A percentile compares a stretch with the other conserved stretches of the same genome.
Conservation (phyloP, 2,329 filamentous ascomycete genomes). For the Ciborinia camelliae region DNA sequence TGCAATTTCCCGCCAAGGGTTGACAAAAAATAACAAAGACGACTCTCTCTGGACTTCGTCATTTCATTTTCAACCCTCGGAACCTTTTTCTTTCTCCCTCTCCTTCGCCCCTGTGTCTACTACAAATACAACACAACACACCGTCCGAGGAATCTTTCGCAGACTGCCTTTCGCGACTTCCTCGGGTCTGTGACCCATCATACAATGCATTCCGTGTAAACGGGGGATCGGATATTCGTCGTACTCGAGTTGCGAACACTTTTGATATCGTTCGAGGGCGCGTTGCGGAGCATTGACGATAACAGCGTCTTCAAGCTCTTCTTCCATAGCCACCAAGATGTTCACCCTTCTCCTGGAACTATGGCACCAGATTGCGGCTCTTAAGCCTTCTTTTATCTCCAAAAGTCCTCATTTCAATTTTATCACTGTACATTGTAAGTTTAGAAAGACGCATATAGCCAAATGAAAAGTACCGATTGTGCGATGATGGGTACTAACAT, state of each 20-base stretch:
- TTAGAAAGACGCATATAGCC: background rate
- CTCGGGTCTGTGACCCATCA: background rate
- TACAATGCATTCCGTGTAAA: conserved; percentile 15
- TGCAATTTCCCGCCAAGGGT: background rate
- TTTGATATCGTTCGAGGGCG: background rate
- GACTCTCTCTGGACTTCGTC: conserved; percentile 2
- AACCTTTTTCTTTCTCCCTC: conserved; percentile 11
- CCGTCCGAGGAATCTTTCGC: conserved; percentile 11
- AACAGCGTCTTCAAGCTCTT: background rate
- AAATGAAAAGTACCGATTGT: background rate
- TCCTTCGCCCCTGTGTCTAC: conserved; percentile 19
- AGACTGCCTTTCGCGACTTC: conserved; percentile 16
- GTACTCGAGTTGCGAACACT: background rate
- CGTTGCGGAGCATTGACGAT: background rate
- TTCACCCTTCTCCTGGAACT: conserved; percentile 28
- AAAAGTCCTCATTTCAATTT: conserved; percentile 73
- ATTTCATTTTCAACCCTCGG: conserved; percentile 1
- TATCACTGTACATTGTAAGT: conserved; percentile 74
- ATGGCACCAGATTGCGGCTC: conserved; percentile 45
- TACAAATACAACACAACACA: background rate
- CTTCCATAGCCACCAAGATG: conserved; percentile 24
- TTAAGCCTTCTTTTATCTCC: conserved; percentile 56
- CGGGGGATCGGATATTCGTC: conserved; percentile 6
- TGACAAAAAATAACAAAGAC: conserved; percentile 11
- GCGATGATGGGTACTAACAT: background rate